Evolutionary conservation across 345 rosid genomes (phyloP), one percentile per base, ranked within the genome.

Genomic region (Draba incana): DNA sequence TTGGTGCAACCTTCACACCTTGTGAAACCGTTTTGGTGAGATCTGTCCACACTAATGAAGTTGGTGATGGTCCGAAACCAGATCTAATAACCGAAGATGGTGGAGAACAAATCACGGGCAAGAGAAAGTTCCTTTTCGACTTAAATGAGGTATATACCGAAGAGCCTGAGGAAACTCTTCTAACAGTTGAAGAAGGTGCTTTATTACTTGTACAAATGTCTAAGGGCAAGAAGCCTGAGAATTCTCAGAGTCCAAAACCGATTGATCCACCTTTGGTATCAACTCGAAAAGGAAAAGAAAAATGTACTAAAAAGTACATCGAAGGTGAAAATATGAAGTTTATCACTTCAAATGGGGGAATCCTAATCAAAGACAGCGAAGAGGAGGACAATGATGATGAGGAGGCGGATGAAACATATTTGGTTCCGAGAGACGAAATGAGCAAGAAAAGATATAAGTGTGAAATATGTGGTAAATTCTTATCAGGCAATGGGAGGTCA

Each of bases 401-500:
- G 13, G 73, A 13, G 14, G 56, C 58, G 5, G 68, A 44, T 15
- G 23, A 45, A 10, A 44, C 4, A 52, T 60, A 45, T n/a, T 33
- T 33, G 8, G 61, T 47, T n/a, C 3, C 16, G n/a, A 67, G 44
- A 46, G 48, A 25, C 8, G 46, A n/a, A 10, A 44, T 15, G 5
- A 5, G 61, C 50, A 57, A 56, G 66, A 63, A 62, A 33, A 66
- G 47, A 23, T 85, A 78, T 64, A 55, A 25, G 62, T 85, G 96
- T 39, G 81, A 81, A 10, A 78, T 81, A 35, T 89, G 96, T 69
- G 81, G 75, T 15, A 81, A 67, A 59, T 64, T 89, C 96, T 4
- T 81, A 80, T 79, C 92, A 85, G 68, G 88, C 88, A 38, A 50
- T 89, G 4, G 92, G 90, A 0, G 89, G 90, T 45, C 96, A 89